phyloP scores from a whole-genome alignment of 495 filamentous ascomycete species.

The Tuber brumale region DNA sequence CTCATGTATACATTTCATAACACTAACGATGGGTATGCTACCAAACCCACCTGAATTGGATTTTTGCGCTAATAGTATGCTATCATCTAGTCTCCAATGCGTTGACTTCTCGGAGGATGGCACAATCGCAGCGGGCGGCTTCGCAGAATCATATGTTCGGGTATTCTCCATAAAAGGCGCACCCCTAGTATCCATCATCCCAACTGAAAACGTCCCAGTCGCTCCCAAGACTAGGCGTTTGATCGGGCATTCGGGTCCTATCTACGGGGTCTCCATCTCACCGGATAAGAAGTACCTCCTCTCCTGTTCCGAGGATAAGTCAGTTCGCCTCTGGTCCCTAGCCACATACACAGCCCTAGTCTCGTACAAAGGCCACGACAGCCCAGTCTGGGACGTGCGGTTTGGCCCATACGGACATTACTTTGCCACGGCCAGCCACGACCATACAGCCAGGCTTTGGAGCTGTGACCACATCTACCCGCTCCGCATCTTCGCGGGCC shows the following conservation, averaged over 20 bases:
- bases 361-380: slow-evolving; percentile 84
- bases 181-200: slow-evolving; percentile 50
- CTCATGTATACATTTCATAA: slow-evolving; percentile 99
- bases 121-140: slow-evolving; percentile 74
- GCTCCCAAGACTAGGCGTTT: slow-evolving; percentile 66
- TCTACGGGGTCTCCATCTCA: slow-evolving; percentile 85
- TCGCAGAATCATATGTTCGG: slow-evolving; percentile 87
- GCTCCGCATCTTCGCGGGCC: slow-evolving; percentile 82
- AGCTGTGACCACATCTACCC: slow-evolving; percentile 82
- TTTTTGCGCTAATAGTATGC: slow-evolving; percentile 22
- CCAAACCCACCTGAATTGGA: background rate
- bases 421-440: slow-evolving; percentile 77
- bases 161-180: slow-evolving; percentile 84
- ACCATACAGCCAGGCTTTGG: slow-evolving; percentile 87
- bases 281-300: slow-evolving; percentile 71
- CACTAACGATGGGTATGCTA: slow-evolving; percentile 71
- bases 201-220: slow-evolving; percentile 41
- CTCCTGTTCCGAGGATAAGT: slow-evolving; percentile 79
- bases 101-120: slow-evolving; percentile 90
- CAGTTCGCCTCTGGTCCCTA: slow-evolving; percentile 84
- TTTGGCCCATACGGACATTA: slow-evolving; percentile 97
- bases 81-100: slow-evolving; percentile 63
- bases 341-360: slow-evolving; percentile 85
- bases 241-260: slow-evolving; percentile 81
- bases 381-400: slow-evolving; percentile 75